A percentile compares a stretch with the other conserved stretches of the same genome.
Conservation (phyloP, 495 filamentous ascomycete genomes). For the Stereocaulon alpinum region DNA sequence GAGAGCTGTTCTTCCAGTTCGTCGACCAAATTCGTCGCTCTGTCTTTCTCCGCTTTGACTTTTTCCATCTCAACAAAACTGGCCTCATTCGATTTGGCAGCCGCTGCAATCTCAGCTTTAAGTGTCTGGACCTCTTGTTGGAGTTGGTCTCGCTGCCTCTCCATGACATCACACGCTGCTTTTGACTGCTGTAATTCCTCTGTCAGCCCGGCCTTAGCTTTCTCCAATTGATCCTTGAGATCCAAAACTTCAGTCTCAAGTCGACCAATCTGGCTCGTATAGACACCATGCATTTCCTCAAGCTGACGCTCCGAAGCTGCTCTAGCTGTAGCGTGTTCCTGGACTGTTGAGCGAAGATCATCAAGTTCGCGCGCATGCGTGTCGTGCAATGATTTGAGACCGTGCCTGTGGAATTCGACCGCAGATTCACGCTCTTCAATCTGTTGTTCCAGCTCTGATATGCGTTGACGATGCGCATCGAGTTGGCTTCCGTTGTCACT, state of each 20-base stretch:
- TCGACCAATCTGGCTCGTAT: slow-evolving; percentile 30
- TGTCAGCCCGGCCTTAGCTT: slow-evolving; percentile 36
- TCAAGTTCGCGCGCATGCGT: slow-evolving; percentile 44
- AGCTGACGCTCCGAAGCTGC: slow-evolving; percentile 39
- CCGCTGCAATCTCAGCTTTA: slow-evolving; percentile 53
- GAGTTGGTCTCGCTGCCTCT: slow-evolving; percentile 41
- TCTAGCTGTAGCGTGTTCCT: slow-evolving; percentile 11
- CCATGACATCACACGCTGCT: slow-evolving; percentile 30
- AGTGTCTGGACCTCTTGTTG: slow-evolving; percentile 45
- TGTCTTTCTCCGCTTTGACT: slow-evolving; percentile 55
- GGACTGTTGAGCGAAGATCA: slow-evolving; percentile 32
- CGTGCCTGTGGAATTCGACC: slow-evolving; percentile 43
- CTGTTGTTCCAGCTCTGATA: slow-evolving; percentile 34
- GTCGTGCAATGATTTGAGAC: slow-evolving; percentile 42
- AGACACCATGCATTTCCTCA: slow-evolving; percentile 42
- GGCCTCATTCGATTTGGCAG: slow-evolving; percentile 63
- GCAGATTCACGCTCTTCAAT: slow-evolving; percentile 43
- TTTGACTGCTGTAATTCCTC: slow-evolving; percentile 30
- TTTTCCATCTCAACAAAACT: slow-evolving; percentile 51
- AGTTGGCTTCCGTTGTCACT: slow-evolving; percentile 33
- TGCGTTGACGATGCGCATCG: slow-evolving; percentile 32
- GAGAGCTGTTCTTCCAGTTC: slow-evolving; percentile 97
- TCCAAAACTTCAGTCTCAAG: slow-evolving; percentile 29
- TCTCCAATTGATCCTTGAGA: slow-evolving; percentile 19
- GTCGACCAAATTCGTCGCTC: slow-evolving; percentile 81